Percentiles rank a stretch among this genome's conserved stretches.
These are phyloP conservation scores for Adansonia madagascariensis DNA, from an alignment of 441 rosid genomes.

Conservation along the genomic window DNA sequence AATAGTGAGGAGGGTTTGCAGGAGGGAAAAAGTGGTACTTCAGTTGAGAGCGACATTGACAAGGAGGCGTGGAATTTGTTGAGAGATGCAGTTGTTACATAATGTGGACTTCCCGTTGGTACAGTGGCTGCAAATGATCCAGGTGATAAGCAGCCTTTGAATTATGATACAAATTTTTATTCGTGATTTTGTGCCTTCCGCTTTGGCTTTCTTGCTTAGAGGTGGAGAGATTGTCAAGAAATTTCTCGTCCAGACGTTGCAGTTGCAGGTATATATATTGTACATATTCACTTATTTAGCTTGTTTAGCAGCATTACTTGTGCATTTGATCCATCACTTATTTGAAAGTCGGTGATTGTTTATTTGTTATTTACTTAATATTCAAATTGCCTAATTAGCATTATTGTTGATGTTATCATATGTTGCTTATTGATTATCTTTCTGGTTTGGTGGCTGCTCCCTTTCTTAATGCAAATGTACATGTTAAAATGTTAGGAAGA, in stretches of 20 bases:
- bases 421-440: neutral
- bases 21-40: constrained; percentile 13
- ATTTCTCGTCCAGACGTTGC: constrained; percentile 85
- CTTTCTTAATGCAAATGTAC: neutral
- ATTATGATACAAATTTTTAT: constrained; percentile 87
- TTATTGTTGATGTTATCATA: neutral
- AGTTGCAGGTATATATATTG: constrained; percentile 63
- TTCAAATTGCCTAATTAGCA: neutral
- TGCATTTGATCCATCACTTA: neutral
- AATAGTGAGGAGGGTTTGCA: constrained; percentile 32
- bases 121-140: constrained; percentile 62
- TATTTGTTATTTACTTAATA: neutral
- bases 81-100: constrained; percentile 68
- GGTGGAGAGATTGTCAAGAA: constrained; percentile 90
- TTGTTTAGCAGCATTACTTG: neutral
- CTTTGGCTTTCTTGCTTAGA: constrained; percentile 75
- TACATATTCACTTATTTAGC: neutral
- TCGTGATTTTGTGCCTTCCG: constrained; percentile 85
- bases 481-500: neutral
- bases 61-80: constrained; percentile 85
- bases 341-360: neutral
- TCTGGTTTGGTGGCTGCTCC: neutral
- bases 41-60: constrained; percentile 50
- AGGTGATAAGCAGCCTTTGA: constrained; percentile 59
- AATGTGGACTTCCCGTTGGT: constrained; percentile 79